Evolutionary conservation across 2,329 filamentous ascomycete genomes (phyloP), one percentile per base, ranked within the genome.

Genomic region (Didymellaceae sp.): DNA sequence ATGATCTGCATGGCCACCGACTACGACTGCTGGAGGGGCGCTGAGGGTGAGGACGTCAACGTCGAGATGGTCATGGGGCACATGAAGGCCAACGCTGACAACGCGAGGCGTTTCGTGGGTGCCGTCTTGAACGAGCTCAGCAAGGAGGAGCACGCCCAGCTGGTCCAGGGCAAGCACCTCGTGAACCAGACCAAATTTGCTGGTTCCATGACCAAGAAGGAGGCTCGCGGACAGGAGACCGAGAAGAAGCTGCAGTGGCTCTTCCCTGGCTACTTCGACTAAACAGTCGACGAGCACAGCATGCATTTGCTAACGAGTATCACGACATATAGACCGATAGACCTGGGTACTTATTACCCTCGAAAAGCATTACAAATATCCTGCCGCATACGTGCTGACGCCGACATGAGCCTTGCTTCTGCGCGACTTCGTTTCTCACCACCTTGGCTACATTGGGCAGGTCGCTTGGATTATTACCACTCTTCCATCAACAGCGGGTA

Each of bases 1-100:
- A 95, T 97, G 84, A 96, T 99, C 68, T 96, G 93, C 81, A 99
- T 99, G 94, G 90, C 91, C 25, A 99, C 94, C 21, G 94, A 99
- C 79, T 99, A 99, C 75, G 94, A 99, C 80, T 97, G 93, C 85
- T 99, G 94, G 94, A 89, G 92, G 71, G 86, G 83, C 16, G 83
- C 83, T 39, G 88, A 86, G 50, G 83, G 82, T 33, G 89, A 87
- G 59, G 79, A 84, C 54, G 94, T 99, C 56, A 92, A 91, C 55
- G 94, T 99, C 17, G 90, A 92, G 74, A 96, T 97, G 89, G 94
- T 99, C 47, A 90, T 96, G 86, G 88, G 86, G 54, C 90, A 96
- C 76, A 99, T 99, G 94, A 88, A 89, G 71, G 88, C 91, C 61
- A 99, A 99, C 75, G 82, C 89, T 43, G 82, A 87, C 69, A 99